Percentiles rank a stretch among this genome's conserved stretches.
Evolutionary conservation across 139 green algal genomes (phyloP).

Genomic region (Tetratostichococcus sp.): DNA sequence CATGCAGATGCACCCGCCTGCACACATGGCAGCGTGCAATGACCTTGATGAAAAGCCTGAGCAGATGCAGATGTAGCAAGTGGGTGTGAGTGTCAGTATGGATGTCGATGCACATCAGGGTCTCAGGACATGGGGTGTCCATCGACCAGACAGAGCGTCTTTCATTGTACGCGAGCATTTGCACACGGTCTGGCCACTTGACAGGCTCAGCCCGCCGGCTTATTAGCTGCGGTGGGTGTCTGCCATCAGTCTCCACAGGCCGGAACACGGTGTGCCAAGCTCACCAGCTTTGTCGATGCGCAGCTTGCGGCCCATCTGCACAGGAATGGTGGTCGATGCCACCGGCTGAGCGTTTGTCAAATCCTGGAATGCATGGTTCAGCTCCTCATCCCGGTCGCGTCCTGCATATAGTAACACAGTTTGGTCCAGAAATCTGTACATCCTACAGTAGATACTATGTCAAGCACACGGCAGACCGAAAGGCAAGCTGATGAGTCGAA

Average conservation of each 20-base stretch:
- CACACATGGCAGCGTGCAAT: neutral
- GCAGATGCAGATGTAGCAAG: too few relatives aligned
- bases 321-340: neutral
- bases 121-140: neutral
- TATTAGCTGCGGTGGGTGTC: neutral
- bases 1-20: conserved; percentile 49
- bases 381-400: conserved; percentile 19
- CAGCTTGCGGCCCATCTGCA: conserved; percentile 80
- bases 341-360: conserved; percentile 6
- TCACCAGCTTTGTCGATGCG: conserved; percentile 55
- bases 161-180: neutral
- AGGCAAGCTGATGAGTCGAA: too few relatives aligned
- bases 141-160: neutral
- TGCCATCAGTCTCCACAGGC: neutral
- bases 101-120: neutral
- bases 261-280: neutral
- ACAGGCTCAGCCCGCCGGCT: neutral
- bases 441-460: too few relatives aligned
- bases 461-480: too few relatives aligned
- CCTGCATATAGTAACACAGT: neutral
- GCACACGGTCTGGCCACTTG: neutral
- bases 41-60: neutral
- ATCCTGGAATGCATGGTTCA: conserved; percentile 51
- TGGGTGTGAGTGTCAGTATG: too few relatives aligned
- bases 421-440: too few relatives aligned